phyloP scores from a whole-genome alignment of 2,329 filamentous ascomycete species.

The Monilinia polystroma region DNA sequence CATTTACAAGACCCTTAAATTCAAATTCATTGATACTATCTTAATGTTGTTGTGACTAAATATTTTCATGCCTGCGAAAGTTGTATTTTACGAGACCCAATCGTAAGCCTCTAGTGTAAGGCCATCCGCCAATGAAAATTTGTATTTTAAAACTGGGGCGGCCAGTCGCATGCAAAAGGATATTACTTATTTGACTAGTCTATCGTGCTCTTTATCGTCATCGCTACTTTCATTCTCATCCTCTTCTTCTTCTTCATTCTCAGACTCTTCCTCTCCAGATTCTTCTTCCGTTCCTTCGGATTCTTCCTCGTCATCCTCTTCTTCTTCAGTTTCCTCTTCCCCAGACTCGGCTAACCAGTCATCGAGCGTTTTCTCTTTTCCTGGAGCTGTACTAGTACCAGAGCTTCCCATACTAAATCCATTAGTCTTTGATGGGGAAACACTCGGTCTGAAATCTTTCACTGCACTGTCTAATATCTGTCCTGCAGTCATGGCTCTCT shows the following conservation, averaged over 20 bases:
- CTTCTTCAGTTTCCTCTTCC: conserved; percentile 49
- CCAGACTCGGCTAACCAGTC: conserved; percentile 76
- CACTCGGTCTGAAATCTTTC: conserved; percentile 40
- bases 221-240: conserved; percentile 38
- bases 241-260: conserved; percentile 28
- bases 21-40: conserved; percentile 7
- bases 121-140: conserved; percentile 1
- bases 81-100: conserved; percentile 14
- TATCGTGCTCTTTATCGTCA: conserved; percentile 37
- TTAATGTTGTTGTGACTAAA: conserved; percentile 31
- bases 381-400: conserved; percentile 28
- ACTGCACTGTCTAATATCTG: conserved; percentile 62
- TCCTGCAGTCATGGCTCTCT: conserved; percentile 54
- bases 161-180: conserved; percentile 1
- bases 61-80: conserved; percentile 23
- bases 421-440: conserved; percentile 49
- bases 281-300: conserved; percentile 35
- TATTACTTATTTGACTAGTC: conserved; percentile 38
- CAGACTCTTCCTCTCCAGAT: conserved; percentile 19
- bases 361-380: conserved; percentile 73
- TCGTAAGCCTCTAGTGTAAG: conserved; percentile 27
- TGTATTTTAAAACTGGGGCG: conserved; percentile 16
- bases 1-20: conserved; percentile 17
- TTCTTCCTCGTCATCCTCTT: conserved; percentile 48
- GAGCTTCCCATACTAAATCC: conserved; percentile 41